These are phyloP conservation scores for Rhododendron molle DNA, from an alignment of 148 eudicot species.

Conservation along the genomic window DNA sequence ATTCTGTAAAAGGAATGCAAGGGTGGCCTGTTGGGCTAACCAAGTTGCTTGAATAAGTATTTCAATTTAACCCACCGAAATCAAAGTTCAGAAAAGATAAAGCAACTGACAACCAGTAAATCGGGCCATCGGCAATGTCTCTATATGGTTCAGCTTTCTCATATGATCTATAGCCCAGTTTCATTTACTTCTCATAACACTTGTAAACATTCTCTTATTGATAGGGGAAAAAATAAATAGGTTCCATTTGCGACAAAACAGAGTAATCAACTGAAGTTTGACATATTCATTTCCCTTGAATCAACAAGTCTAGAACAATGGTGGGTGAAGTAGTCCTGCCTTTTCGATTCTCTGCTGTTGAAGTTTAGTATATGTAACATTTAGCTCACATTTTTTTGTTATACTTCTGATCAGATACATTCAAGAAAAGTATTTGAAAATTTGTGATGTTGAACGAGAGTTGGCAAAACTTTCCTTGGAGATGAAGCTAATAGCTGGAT, in stretches of 20 bases:
- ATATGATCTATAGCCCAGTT: neutral
- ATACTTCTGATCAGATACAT: conserved; percentile 54
- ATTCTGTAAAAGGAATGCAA: neutral
- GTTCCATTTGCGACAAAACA: neutral
- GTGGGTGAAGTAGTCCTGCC: neutral
- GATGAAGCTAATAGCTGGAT: conserved; percentile 91
- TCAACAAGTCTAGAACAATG: neutral
- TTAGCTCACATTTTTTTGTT: neutral
- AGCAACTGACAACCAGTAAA: neutral
- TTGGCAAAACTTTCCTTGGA: conserved; percentile 70
- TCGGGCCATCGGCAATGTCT: neutral
- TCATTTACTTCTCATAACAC: neutral
- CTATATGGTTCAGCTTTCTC: neutral
- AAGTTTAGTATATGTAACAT: neutral
- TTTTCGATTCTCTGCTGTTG: neutral
- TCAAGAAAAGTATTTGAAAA: conserved; percentile 83
- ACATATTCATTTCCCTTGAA: neutral
- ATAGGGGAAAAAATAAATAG: neutral
- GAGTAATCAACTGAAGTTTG: neutral
- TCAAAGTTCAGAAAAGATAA: neutral
- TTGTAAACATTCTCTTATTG: neutral
- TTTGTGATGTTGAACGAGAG: conserved; percentile 93
- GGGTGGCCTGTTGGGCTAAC: too few relatives aligned
- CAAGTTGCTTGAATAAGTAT: neutral
- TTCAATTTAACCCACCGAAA: neutral